These are phyloP conservation scores for barley (Hordeum vulgare) DNA, from an alignment of 176 grass and related monocot species.

Conservation along the genomic window DNA sequence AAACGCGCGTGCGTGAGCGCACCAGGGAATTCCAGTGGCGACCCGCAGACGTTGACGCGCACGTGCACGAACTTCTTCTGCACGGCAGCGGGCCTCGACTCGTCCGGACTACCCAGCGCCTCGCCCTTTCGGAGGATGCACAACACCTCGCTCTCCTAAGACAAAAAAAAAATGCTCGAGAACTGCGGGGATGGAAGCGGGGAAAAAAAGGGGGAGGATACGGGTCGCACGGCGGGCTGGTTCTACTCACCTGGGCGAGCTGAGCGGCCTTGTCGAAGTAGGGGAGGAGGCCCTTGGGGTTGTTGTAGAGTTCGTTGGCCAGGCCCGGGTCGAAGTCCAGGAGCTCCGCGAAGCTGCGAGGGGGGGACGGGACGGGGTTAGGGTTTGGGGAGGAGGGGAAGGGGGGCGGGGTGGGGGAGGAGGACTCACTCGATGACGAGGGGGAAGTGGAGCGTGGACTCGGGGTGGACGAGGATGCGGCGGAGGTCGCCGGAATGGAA, in stretches of 20 bases:
- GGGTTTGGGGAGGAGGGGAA: not conserved
- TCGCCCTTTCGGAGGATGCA: not conserved
- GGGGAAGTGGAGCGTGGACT: slow-evolving; percentile 50
- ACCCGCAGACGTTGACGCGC: slow-evolving; percentile 57
- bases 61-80: slow-evolving; percentile 55
- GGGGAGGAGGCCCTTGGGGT: slow-evolving; percentile 24
- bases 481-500: slow-evolving; percentile 41
- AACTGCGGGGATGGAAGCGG: not conserved
- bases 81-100: not conserved
- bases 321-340: slow-evolving; percentile 46
- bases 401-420: not conserved
- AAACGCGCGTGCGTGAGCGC: not conserved
- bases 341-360: slow-evolving; percentile 68
- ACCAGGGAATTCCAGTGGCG: slow-evolving; percentile 65
- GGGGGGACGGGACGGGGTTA: not conserved
- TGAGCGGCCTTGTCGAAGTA: slow-evolving; percentile 34
- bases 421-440: slow-evolving; percentile 57
- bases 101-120: not conserved
- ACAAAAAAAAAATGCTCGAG: not conserved
- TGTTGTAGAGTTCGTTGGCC: slow-evolving; percentile 35
- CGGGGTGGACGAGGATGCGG: slow-evolving; percentile 48
- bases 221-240: not conserved
- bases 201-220: not conserved
- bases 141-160: slow-evolving; percentile 24
- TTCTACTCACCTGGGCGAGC: slow-evolving; percentile 34